Evolutionary conservation across 1,139 yeast genomes (phyloP), one percentile per base, ranked within the genome.

Genomic region (Pichia sp.): DNA sequence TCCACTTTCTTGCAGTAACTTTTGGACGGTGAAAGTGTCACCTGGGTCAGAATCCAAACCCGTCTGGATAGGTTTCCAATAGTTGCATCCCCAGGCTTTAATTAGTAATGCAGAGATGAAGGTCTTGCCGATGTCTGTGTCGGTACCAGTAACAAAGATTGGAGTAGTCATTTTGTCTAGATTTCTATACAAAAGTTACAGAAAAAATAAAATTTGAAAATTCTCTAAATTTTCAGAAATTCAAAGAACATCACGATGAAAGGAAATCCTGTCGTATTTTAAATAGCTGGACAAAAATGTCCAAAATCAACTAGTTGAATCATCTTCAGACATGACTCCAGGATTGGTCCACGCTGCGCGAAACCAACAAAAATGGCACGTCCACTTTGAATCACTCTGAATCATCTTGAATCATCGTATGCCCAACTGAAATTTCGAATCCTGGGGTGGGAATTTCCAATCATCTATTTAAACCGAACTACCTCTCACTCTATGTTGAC

Each of bases 31-130:
- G 18, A 31, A 34, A 2, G 67, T 61, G 47, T 65, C 69, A 18
- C 66, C 68, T 4, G 34, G 48, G 42, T 64, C 68, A 19, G 55
- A 47, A 20, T 63, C 60, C 17, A 63, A 53, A 1, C 68, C 69
- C 1, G 68, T 66, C 47, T 66, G 68, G 9, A 64, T 49, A 1
- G 68, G 68, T 47, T 66, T 65, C 69, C 68, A 66, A 46, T 65
- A 66, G 30, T 58, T 51, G 8, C 62, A 58, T 11, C 45, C 50
- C 68, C 68, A 65, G 21, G 52, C 53, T 34, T 59, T 55, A 21
- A 56, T 61, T n/a, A 65, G 45, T 19, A 65, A 40, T 1, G 67
- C 53, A 27, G 67, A 60, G 10, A 65, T 51, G 44, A 63, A 63
- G 3, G 68, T 66, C 43, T 65, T 65, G 6, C 68, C 69, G 33